Evolutionary conservation across 139 green algal species (phyloP), one percentile per base, ranked within the genome.

Genomic region (Coccomyxa sp.): DNA sequence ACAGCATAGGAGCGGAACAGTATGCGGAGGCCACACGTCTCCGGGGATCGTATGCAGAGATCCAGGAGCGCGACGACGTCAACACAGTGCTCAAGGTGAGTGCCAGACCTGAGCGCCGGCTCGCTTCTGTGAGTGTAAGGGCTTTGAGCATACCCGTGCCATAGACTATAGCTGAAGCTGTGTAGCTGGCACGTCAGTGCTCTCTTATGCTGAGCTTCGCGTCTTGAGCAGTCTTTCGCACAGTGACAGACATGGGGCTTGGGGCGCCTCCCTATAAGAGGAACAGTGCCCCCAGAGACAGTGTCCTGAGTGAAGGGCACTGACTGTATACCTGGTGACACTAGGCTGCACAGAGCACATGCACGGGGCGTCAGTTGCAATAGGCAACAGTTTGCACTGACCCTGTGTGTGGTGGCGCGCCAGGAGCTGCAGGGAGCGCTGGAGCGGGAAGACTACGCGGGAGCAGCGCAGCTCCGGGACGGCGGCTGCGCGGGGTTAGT

Each of bases 391-490:
- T 24, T 82, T 82, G 38, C 44, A 75, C 18, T 37, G 9, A 27
- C 70, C 73, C 41, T 72, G 2, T 83, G 89, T 8, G 72, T 71
- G 2, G 38, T 36, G 6, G 78, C 84, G 37, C 58, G 81, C 44
- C 73, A 84, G 14, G 74, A 86, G 44, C 73, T 95, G 36, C 18
- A 87, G 29, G 33, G 12, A 2, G 91, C 91, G 1, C 69, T 97
- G 50, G 54, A 79, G 12, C 35, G 81, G 24, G 93, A 97, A 86
- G 41, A 82, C n/a, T 97, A 94, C 69, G 79, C 38, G 18, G 78
- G 79, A 7, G 93, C 93, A 6, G 91, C 91, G 1, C 39, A 39
- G 40, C 76, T 97, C 44, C 73, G 92, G 10, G 93, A 97, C 81
- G 64, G 83, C 31, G 87, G 84, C 33, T 70, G 81, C 2, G 78